Conservation (phyloP, 331 rosid species). For the Prunus yedoensis region DNA sequence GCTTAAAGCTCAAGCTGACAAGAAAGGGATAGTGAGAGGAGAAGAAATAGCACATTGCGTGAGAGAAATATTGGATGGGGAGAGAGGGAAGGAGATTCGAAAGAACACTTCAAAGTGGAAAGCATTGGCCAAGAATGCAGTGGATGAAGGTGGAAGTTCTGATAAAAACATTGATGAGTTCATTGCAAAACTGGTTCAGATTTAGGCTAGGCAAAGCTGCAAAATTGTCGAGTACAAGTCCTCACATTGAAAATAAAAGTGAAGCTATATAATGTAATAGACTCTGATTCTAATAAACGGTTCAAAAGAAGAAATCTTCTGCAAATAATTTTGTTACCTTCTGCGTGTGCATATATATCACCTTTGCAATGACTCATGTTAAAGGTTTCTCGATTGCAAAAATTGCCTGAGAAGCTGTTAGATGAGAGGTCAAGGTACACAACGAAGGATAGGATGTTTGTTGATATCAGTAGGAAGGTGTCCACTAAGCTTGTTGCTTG, state of each 20-base stretch:
- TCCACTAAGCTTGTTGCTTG: too few species aligned
- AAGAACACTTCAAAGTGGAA: slow-evolving; percentile 36
- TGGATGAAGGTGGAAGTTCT: slow-evolving; percentile 37
- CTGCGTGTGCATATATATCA: too few species aligned
- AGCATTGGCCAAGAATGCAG: slow-evolving; percentile 23
- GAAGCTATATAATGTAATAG: too few species aligned
- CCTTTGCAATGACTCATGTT: too few species aligned
- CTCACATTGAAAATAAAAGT: not conserved
- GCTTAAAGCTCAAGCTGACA: slow-evolving; percentile 23
- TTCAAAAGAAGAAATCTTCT: too few species aligned
- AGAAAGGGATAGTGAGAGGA: slow-evolving; percentile 26
- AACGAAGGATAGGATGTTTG: too few species aligned
- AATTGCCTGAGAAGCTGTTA: slow-evolving; percentile 58
- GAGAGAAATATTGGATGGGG: slow-evolving; percentile 32
- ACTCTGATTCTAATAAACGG: too few species aligned
- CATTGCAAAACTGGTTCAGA: not conserved
- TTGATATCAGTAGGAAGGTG: too few species aligned
- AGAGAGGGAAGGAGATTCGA: slow-evolving; percentile 28
- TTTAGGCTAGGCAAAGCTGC: too few species aligned
- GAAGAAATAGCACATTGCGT: not conserved
- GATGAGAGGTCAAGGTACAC: slow-evolving; percentile 44
- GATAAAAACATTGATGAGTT: slow-evolving; percentile 17
- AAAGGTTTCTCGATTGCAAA: too few species aligned
- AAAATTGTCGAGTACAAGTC: too few species aligned
- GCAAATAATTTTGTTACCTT: too few species aligned